Evolutionary conservation across 768 basidiomycete species (phyloP).

Genomic region (Trametes coccinea): DNA sequence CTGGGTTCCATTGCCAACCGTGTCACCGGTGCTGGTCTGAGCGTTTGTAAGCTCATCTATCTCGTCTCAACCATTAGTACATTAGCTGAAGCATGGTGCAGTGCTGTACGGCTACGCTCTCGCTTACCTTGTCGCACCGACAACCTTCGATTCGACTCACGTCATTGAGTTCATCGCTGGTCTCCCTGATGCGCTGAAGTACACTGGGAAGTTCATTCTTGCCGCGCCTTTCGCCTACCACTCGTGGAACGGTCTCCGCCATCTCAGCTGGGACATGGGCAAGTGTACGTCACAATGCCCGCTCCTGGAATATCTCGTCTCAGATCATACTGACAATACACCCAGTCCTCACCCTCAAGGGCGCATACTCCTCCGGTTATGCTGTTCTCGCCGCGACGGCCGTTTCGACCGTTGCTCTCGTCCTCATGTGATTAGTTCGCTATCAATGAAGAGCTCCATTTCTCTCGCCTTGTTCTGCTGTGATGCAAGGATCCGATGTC

Average conservation of each 20-base stretch:
- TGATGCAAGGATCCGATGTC: too few species aligned
- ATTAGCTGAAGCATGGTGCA: conserved; percentile 30
- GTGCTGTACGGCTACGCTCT: conserved; percentile 89
- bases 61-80: neutral
- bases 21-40: conserved; percentile 78
- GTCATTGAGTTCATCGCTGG: conserved; percentile 70
- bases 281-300: conserved; percentile 65
- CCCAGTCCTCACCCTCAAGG: conserved; percentile 77
- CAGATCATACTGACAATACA: neutral
- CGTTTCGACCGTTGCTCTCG: conserved; percentile 69
- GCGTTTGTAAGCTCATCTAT: conserved; percentile 56
- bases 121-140: conserved; percentile 81
- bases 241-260: conserved; percentile 85
- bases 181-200: conserved; percentile 78
- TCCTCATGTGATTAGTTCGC: conserved; percentile 41
- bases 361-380: conserved; percentile 80
- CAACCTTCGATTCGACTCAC: conserved; percentile 75
- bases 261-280: conserved; percentile 86
- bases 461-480: neutral
- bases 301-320: neutral
- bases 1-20: conserved; percentile 84
- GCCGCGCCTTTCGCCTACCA: conserved; percentile 92
- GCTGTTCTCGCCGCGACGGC: conserved; percentile 79
- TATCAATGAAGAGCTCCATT: neutral
- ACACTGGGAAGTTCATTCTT: conserved; percentile 72